A percentile compares a stretch with the other conserved stretches of the same genome.
Conservation (phyloP, 768 basidiomycete species). For the Mycena kentingensis region DNA sequence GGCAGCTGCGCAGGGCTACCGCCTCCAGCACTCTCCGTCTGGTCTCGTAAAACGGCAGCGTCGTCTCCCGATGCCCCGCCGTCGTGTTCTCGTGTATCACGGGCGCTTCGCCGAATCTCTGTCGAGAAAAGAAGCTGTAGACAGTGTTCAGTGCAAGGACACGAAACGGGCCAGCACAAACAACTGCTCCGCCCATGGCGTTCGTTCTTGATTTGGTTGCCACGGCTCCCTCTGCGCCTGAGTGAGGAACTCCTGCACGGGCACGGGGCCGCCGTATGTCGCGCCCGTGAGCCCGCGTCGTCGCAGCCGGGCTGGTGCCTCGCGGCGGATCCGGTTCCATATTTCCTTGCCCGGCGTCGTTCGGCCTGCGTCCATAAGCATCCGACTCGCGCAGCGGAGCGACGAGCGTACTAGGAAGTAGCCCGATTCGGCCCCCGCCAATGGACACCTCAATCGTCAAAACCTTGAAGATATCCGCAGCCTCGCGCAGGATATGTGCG, state of each 20-base stretch:
- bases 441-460: conserved; percentile 13
- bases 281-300: conserved; percentile 13
- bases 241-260: conserved; percentile 9
- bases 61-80: not conserved
- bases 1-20: no score
- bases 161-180: not conserved
- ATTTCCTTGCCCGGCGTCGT: conserved; percentile 10
- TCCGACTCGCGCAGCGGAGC: not conserved
- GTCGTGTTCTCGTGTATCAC: not conserved
- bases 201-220: not conserved
- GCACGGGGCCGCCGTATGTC: conserved; percentile 20
- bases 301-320: not conserved
- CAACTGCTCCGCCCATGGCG: conserved; percentile 15
- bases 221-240: conserved; percentile 6
- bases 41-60: not conserved
- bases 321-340: conserved; percentile 20
- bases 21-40: no score
- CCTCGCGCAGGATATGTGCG: conserved; percentile 8
- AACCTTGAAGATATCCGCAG: conserved; percentile 10
- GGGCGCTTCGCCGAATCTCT: not conserved
- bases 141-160: not conserved
- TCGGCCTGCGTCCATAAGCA: conserved; percentile 1
- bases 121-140: not conserved
- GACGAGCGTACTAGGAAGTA: conserved; percentile 8
- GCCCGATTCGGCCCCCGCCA: conserved; percentile 16